Evolutionary conservation across 495 filamentous ascomycete genomes (phyloP), one percentile per base, ranked within the genome.

Genomic region (Lentithecium fluviatile): DNA sequence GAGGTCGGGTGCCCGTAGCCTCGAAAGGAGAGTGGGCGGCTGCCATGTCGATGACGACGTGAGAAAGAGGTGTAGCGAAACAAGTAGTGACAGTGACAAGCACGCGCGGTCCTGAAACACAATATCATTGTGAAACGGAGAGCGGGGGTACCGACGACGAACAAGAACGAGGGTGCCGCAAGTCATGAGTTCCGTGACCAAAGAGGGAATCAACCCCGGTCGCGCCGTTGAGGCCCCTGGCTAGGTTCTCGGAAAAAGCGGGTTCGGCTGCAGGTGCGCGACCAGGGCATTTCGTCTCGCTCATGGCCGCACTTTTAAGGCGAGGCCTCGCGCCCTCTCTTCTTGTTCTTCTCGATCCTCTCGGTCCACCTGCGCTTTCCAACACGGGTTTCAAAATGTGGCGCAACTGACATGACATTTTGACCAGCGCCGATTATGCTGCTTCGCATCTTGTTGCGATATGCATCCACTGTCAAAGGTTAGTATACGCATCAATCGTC

Each of bases 401-500:
- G 85, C 21, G 89, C 87, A 26, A 88, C 82, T 21, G 80, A 79
- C 24, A 77, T 74, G 26, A 88, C 79, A 47, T 93, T 88, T 62
- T 91, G 84, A 40, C 88, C 88, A 11, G 82, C 79, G 13, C 79
- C 82, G 51, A 91, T 78, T 78, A 94, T 90, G 43, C 86, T 87
- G 58, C 79, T 87, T 52, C 86, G 81, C 77, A 92, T 95, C 77
- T 97, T 98, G 69, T 91, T 95, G 34, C 94, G 83, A 72, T 97
- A 97, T 55, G 87, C 89, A 67, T 98, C 94, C 71, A 98, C 93
- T 97, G 66, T 59, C 42, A 36, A n/a, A 66, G 20, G 45, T 69
- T 45, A 69, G 66, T 55, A 32, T 19, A n/a, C 47, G 24, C 56
- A 12, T 15, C 40, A 40, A 19, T 20, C 26, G 21, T 38, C 25